phyloP scores from a whole-genome alignment of 1,284 basidiomycete species.

The Naganishia sp. region DNA sequence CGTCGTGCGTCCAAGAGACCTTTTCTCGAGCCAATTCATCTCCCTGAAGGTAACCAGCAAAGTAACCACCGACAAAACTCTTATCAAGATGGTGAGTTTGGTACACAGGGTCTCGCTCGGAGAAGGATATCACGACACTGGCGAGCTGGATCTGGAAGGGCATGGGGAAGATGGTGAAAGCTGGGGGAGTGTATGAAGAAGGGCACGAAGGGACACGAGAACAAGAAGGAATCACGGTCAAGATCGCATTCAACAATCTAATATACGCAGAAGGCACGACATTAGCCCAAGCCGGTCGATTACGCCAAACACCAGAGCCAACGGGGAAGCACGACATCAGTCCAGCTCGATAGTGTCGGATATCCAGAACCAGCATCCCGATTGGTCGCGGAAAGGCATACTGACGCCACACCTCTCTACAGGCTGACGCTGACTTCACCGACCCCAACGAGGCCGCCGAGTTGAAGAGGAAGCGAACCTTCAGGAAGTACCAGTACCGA shows the following conservation, averaged over 20 bases:
- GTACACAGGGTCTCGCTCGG: neutral
- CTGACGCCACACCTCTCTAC: neutral
- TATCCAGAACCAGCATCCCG: neutral
- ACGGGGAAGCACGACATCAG: neutral
- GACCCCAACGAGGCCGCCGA: conserved; percentile 86
- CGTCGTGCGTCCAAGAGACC: neutral
- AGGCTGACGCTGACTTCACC: conserved; percentile 76
- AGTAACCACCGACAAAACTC: conserved; percentile 22
- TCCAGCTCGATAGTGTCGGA: neutral
- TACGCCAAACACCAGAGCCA: too few species aligned
- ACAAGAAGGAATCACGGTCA: neutral
- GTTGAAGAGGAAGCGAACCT: conserved; percentile 95
- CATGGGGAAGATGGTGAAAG: neutral
- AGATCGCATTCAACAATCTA: neutral
- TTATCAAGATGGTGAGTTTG: conserved; percentile 29
- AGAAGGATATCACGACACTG: neutral
- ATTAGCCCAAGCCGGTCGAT: neutral
- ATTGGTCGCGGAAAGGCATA: neutral
- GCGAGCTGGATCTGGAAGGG: neutral
- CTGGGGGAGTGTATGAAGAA: too few species aligned
- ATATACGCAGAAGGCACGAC: neutral
- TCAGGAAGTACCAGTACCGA: conserved; percentile 98
- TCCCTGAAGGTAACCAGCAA: conserved; percentile 23
- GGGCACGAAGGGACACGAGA: neutral
- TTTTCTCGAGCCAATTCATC: conserved; percentile 27